phyloP scores from a whole-genome alignment of 257 asterid genomes.

The Rubia yunnanensis region DNA sequence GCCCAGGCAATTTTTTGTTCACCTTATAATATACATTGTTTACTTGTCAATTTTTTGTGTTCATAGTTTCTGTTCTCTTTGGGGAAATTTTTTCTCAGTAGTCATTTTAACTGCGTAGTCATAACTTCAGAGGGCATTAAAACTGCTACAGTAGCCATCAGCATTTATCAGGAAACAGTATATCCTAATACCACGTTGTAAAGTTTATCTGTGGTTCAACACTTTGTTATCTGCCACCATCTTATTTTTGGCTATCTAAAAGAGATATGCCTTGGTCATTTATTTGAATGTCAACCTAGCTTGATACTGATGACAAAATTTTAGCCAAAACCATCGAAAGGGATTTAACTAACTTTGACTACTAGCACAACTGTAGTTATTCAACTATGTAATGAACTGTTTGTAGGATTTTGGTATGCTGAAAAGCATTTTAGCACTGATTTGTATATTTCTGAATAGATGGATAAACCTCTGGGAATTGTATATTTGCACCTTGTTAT shows the following conservation, averaged over 20 bases:
- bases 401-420: neutral
- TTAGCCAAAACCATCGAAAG: neutral
- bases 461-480: neutral
- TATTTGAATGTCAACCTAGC: neutral
- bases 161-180: neutral
- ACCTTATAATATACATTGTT: neutral
- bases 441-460: neutral
- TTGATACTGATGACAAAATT: neutral
- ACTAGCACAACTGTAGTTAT: neutral
- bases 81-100: neutral
- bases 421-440: neutral
- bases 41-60: neutral
- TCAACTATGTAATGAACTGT: slow-evolving; percentile 1
- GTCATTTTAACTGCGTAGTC: neutral
- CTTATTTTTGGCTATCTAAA: neutral
- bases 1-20: neutral
- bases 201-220: neutral
- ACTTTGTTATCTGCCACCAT: neutral
- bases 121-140: neutral
- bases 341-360: neutral
- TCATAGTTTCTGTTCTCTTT: too few species aligned
- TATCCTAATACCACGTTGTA: neutral
- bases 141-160: neutral
- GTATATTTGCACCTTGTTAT: neutral
- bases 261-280: neutral